A percentile compares a stretch with the other conserved stretches of the same genome.
These are phyloP conservation scores for Beauveria caledonica DNA, from an alignment of 2,329 filamentous ascomycete species.

Conservation along the genomic window DNA sequence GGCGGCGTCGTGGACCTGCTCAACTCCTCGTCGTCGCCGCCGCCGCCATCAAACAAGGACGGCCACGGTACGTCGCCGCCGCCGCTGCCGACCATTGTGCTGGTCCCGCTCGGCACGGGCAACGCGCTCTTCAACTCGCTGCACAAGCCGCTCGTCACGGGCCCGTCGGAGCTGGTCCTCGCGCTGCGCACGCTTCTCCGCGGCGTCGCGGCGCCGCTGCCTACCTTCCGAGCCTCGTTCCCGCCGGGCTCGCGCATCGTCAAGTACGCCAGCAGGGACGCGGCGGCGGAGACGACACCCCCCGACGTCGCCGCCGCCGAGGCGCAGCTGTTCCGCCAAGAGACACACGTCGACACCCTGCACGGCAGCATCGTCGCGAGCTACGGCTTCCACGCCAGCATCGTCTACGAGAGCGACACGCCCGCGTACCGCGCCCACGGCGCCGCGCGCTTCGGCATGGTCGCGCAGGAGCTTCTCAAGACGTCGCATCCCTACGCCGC, in stretches of 20 bases:
- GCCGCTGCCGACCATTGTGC: conserved; percentile 35
- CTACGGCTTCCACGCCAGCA: conserved; percentile 81
- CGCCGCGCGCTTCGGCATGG: conserved; percentile 72
- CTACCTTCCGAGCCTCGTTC: conserved; percentile 55
- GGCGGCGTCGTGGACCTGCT: conserved; percentile 78
- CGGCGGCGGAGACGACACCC: conserved; percentile 3
- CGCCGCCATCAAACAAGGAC: conserved; percentile 8
- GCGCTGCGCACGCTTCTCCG: conserved; percentile 50
- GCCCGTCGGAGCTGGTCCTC: conserved; percentile 36
- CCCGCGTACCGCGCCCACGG: conserved; percentile 70
- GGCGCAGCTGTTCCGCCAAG: conserved; percentile 19
- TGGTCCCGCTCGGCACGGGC: conserved; percentile 56
- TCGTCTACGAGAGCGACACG: conserved; percentile 89
- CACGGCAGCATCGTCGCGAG: conserved; percentile 79
- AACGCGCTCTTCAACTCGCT: conserved; percentile 58
- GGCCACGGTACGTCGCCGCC: neutral
- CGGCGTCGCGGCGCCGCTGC: conserved; percentile 48
- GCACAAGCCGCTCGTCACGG: conserved; percentile 47
- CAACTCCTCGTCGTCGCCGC: conserved; percentile 44
- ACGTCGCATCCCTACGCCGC: conserved; percentile 43
- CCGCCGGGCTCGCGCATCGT: conserved; percentile 47
- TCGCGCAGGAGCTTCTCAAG: conserved; percentile 64
- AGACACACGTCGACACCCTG: conserved; percentile 32
- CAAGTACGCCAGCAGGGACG: conserved; percentile 23
- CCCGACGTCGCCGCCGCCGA: conserved; percentile 1